Evolutionary conservation across 2,329 filamentous ascomycete genomes (phyloP).

Genomic region (Tolypocladium nubicola): DNA sequence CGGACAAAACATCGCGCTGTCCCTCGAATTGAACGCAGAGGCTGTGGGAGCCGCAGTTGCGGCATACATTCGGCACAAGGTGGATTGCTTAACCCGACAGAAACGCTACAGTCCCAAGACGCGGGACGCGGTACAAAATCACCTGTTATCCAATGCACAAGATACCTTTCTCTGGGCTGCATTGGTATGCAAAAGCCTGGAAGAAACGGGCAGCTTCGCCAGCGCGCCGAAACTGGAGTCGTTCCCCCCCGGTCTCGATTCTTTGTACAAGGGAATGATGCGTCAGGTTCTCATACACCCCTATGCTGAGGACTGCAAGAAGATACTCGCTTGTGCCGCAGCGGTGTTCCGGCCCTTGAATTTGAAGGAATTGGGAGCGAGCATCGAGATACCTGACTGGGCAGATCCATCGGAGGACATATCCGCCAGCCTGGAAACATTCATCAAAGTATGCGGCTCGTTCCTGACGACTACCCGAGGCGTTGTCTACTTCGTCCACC

Average conservation of each 20-base stretch:
- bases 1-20: slow-evolving; percentile 9
- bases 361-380: neutral
- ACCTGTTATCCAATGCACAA: slow-evolving; percentile 11
- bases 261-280: neutral
- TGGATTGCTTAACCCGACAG: slow-evolving; percentile 8
- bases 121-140: slow-evolving; percentile 11
- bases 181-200: slow-evolving; percentile 3
- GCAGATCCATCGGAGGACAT: slow-evolving; percentile 3
- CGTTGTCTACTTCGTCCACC: slow-evolving; percentile 25
- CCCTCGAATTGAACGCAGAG: slow-evolving; percentile 24
- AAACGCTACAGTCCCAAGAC: neutral
- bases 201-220: neutral
- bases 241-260: slow-evolving; percentile 21
- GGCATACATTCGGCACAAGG: slow-evolving; percentile 22
- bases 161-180: slow-evolving; percentile 17
- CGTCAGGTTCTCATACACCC: neutral
- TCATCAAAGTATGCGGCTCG: slow-evolving; percentile 14
- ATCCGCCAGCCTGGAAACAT: neutral
- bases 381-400: neutral
- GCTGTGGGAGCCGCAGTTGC: slow-evolving; percentile 19
- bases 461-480: slow-evolving; percentile 21
- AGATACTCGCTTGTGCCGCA: neutral
- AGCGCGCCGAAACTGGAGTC: slow-evolving; percentile 6
- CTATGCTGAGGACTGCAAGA: neutral
- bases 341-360: neutral